Evolutionary conservation across 345 rosid species (phyloP), one percentile per base, ranked within the genome.

Genomic region (Gossypium mustelinum): DNA sequence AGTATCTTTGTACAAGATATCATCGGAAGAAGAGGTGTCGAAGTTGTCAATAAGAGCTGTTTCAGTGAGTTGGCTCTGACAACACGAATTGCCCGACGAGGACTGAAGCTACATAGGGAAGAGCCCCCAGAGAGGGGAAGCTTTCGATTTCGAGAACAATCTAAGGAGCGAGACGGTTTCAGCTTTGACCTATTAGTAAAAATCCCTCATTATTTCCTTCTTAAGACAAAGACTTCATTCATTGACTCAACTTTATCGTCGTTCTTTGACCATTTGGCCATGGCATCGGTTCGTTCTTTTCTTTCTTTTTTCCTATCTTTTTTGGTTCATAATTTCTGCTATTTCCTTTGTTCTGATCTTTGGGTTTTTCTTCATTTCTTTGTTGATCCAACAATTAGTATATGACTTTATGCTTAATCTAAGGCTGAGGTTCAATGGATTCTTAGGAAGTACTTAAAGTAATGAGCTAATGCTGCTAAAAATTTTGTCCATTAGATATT

Each of bases 61-160:
- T 54, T 77, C 86, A 59, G 84, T 67, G 93, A 87, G 81, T 73
- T 81, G 68, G 92, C 92, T 39, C 73, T 82, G 70, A 75, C 62
- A 41, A 64, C 72, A 69, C 55, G 74, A 66, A 77, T 61, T 17
- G 73, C 65, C 66, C 66, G 55, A n/a, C 64, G 57, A 39, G 27
- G 56, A 43, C 60, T 65, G 79, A 67, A 83, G 77, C 57, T 59
- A 68, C 57, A 78, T 72, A 71, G 29, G 57, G 80, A 68, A 54
- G 79, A 63, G 58, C 76, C 39, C 0, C 44, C 11, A 29, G 59
- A 60, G 47, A 54, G 2, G 25, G 63, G 16, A 29, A 17, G 51
- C 59, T 61, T 52, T 22, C 10, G 39, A 11, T 62, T 74, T n/a
- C 60, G 50, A 18, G n/a, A 47, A 56, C 51, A 61, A 74, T 16